A percentile compares a stretch with the other conserved stretches of the same genome.
phyloP scores from a whole-genome alignment of 2,329 filamentous ascomycete species.

The Paramyrothecium sp. region DNA sequence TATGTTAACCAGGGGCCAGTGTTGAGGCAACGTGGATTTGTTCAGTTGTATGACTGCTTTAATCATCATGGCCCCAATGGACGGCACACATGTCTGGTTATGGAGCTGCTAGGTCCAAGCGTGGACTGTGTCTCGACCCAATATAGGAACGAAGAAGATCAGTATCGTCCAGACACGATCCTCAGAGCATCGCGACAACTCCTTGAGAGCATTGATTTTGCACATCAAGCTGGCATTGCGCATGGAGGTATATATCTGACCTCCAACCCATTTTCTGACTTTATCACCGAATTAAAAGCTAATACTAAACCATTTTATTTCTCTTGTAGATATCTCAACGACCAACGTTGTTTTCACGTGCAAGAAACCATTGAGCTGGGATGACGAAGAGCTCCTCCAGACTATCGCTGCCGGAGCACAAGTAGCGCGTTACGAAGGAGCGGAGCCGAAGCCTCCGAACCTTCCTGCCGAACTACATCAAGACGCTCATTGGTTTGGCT shows the following conservation, averaged over 20 bases:
- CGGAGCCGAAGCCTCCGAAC: no score
- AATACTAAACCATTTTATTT: no score
- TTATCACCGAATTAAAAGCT: background rate
- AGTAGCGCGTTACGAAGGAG: background rate
- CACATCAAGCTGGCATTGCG: conserved; percentile 1
- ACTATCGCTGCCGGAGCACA: background rate
- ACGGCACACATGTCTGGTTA: conserved; percentile 9
- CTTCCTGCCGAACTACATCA: no score
- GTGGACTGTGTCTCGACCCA: background rate
- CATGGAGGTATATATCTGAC: conserved; percentile 8
- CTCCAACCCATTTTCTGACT: background rate
- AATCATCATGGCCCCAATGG: conserved; percentile 8
- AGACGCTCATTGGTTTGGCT: background rate
- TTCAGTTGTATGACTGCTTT: conserved; percentile 5
- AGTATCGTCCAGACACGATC: conserved; percentile 5
- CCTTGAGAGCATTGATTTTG: conserved; percentile 3
- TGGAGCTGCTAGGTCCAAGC: conserved; percentile 7
- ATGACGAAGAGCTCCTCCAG: background rate
- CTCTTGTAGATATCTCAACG: conserved; percentile 5
- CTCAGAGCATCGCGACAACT: conserved; percentile 6
- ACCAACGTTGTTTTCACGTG: conserved; percentile 7
- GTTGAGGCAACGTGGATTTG: background rate
- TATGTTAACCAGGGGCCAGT: background rate
- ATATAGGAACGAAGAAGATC: background rate
- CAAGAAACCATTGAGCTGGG: background rate